A percentile compares a stretch with the other conserved stretches of the same genome.
Conservation (phyloP, 371 early-diverging fungal genomes). For the Saksenaea oblongispora region DNA sequence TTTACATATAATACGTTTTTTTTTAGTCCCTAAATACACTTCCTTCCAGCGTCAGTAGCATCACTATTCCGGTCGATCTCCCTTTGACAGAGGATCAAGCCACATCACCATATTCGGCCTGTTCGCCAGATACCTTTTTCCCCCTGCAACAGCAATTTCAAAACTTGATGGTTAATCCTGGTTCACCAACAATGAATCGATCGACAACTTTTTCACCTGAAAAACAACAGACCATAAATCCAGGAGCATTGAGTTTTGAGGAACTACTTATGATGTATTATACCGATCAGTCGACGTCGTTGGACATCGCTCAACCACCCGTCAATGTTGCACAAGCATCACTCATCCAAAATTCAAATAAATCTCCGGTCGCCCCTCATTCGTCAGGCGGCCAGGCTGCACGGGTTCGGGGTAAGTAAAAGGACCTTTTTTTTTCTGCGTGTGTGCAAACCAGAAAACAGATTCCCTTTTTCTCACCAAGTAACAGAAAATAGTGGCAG, state of each 20-base stretch:
- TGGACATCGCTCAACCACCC: not conserved
- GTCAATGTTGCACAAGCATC: not conserved
- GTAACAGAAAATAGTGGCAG: slow-evolving; percentile 16
- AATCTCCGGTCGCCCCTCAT: not conserved
- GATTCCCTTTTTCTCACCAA: slow-evolving; percentile 16
- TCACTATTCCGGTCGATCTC: slow-evolving; percentile 29
- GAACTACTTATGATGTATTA: slow-evolving; percentile 27
- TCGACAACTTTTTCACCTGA: not conserved
- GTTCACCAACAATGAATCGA: not conserved
- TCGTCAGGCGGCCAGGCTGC: not conserved
- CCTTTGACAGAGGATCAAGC: slow-evolving; percentile 5
- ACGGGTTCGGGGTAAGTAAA: slow-evolving; percentile 1
- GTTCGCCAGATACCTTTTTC: not conserved
- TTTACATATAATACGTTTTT: not conserved
- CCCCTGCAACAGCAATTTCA: not conserved
- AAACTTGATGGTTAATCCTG: not conserved
- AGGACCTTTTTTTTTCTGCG: not conserved
- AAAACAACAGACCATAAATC: slow-evolving; percentile 8
- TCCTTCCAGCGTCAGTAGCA: not conserved
- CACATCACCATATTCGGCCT: not conserved
- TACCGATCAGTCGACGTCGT: not conserved
- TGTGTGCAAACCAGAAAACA: slow-evolving; percentile 8
- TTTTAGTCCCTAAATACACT: not conserved
- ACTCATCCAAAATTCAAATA: not conserved
- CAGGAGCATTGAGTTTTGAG: slow-evolving; percentile 30